Evolutionary conservation across 202 grass and related monocot genomes (phyloP).

Genomic region (Panicum virgatum): DNA sequence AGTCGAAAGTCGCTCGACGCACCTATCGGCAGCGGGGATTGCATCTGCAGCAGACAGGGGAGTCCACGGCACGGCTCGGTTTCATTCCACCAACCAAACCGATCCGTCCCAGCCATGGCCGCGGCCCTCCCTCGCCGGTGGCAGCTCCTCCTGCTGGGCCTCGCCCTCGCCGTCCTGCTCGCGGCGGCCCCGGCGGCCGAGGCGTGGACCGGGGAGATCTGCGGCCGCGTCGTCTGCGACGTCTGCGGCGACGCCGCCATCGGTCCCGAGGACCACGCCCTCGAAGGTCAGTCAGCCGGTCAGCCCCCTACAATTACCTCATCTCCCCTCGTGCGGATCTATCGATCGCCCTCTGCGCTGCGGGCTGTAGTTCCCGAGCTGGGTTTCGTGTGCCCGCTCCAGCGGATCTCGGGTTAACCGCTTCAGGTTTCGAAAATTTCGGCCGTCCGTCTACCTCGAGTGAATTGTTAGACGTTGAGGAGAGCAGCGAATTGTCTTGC

Average conservation of each 20-base stretch:
- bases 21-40: not conserved
- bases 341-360: not conserved
- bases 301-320: not conserved
- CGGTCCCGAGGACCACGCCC: conserved; percentile 85
- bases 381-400: not conserved
- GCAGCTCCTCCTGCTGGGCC: not conserved
- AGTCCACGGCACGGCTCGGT: not conserved
- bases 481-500: not conserved
- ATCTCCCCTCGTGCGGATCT: not conserved
- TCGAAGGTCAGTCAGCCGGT: conserved; percentile 65
- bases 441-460: not conserved
- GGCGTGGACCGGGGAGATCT: conserved; percentile 94
- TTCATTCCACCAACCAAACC: not conserved
- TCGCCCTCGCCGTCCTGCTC: conserved; percentile 35
- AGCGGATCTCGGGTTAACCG: conserved; percentile 9
- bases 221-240: conserved; percentile 86
- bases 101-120: conserved; percentile 35
- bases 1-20: not conserved
- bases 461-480: not conserved
- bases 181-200: conserved; percentile 29
- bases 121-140: conserved; percentile 12
- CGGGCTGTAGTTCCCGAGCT: not conserved
- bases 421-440: not conserved
- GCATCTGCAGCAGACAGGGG: too few species aligned
- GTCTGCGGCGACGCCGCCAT: conserved; percentile 78